Conservation (phyloP, 306 rosid species). For the Sicyos baderoa region DNA sequence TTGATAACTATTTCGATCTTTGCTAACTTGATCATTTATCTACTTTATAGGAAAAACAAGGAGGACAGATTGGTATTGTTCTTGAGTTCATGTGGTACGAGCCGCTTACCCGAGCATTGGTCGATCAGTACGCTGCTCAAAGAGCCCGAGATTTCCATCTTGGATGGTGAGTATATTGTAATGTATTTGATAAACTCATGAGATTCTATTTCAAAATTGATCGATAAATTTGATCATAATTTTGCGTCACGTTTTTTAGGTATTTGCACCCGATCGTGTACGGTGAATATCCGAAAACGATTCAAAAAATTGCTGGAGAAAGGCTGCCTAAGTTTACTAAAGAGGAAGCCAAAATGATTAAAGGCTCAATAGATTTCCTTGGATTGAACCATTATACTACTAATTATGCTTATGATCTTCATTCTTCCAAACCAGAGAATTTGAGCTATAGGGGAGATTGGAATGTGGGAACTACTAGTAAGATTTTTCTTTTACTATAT, state of each 20-base stretch:
- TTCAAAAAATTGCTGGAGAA: conserved; percentile 53
- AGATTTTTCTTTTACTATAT: conserved; percentile 15
- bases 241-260: conserved; percentile 29
- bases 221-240: background rate
- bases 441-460: conserved; percentile 68
- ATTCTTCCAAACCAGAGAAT: conserved; percentile 23
- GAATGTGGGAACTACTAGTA: conserved; percentile 68
- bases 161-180: conserved; percentile 41
- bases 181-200: too few relatives aligned
- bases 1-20: too few relatives aligned
- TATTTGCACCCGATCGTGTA: conserved; percentile 72
- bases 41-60: conserved; percentile 40
- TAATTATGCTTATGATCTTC: conserved; percentile 46
- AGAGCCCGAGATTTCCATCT: conserved; percentile 20
- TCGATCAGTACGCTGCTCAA: conserved; percentile 29
- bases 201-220: too few relatives aligned
- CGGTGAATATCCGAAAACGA: conserved; percentile 78
- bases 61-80: conserved; percentile 65
- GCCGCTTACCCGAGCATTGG: conserved; percentile 70
- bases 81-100: conserved; percentile 81
- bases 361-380: conserved; percentile 61
- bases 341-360: conserved; percentile 61
- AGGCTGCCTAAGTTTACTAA: conserved; percentile 72
- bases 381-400: conserved; percentile 74
- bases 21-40: too few relatives aligned